A percentile compares a stretch with the other conserved stretches of the same genome.
Evolutionary conservation across 331 rosid species (phyloP).

Genomic region (Phaseolus coccineus): DNA sequence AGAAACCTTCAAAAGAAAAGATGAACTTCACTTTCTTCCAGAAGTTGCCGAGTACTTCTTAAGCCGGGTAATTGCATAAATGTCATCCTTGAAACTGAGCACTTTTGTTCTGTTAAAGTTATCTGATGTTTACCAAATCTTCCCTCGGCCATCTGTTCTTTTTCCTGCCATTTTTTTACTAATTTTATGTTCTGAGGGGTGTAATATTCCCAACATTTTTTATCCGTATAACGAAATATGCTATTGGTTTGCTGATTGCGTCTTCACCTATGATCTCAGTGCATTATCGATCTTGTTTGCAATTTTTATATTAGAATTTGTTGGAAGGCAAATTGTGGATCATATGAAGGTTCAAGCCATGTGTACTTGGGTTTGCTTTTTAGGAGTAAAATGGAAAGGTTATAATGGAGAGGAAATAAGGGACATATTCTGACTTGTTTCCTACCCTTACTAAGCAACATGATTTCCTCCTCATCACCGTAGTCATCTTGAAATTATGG

Average conservation of each 20-base stretch:
- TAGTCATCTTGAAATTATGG: slow-evolving; percentile 13
- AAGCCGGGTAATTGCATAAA: slow-evolving; percentile 69
- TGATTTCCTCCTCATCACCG: not conserved
- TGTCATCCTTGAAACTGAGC: slow-evolving; percentile 27
- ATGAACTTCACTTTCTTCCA: slow-evolving; percentile 95
- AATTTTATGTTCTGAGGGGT: not conserved
- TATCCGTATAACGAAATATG: not conserved
- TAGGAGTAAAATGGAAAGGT: not conserved
- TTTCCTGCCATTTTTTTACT: not conserved
- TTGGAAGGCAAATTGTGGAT: slow-evolving; percentile 13
- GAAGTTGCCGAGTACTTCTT: slow-evolving; percentile 93
- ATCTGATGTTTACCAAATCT: not conserved
- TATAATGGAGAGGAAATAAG: not conserved
- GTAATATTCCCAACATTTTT: not conserved
- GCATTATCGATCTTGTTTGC: slow-evolving; percentile 16
- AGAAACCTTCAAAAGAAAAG: slow-evolving; percentile 88
- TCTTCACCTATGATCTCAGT: not conserved
- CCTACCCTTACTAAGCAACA: not conserved
- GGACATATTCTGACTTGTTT: not conserved
- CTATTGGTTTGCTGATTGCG: slow-evolving; percentile 13
- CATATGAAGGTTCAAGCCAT: not conserved
- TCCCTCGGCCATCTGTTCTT: not conserved
- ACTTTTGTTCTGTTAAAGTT: slow-evolving; percentile 16
- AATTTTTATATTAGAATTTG: not conserved
- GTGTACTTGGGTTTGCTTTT: slow-evolving; percentile 1